phyloP scores from a whole-genome alignment of 176 grass and related monocot species.

The Ensete glaucum region DNA sequence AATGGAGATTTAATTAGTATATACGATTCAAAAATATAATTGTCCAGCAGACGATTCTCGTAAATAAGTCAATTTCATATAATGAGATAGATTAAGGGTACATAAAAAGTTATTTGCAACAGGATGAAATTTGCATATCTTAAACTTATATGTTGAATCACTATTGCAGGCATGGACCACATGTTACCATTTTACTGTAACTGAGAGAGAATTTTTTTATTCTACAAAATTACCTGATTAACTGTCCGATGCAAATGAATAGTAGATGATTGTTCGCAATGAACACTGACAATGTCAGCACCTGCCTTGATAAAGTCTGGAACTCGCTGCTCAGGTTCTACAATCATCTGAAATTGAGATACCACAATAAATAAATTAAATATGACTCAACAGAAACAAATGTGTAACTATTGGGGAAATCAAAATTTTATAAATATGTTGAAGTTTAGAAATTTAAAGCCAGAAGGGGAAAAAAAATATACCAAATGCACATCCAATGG shows the following conservation, averaged over 20 bases:
- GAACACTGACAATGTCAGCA: conserved; percentile 97
- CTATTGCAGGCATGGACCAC: too few species aligned
- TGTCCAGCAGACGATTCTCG: too few species aligned
- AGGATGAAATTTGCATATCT: neutral
- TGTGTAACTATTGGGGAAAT: neutral
- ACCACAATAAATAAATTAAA: neutral
- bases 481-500: conserved; percentile 99
- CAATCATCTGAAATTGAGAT: conserved; percentile 80
- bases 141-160: neutral
- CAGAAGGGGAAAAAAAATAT: conserved; percentile 8
- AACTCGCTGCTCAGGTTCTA: conserved; percentile 93
- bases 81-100: neutral
- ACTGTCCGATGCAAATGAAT: conserved; percentile 94
- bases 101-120: neutral
- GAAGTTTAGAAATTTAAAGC: neutral
- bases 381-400: neutral
- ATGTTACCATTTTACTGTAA: neutral
- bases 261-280: conserved; percentile 88
- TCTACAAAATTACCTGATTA: conserved; percentile 38
- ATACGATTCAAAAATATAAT: too few species aligned
- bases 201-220: neutral
- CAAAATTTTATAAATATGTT: neutral
- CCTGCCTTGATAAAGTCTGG: conserved; percentile 97
- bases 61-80: neutral
- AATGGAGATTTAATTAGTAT: too few species aligned